phyloP scores from a whole-genome alignment of 768 basidiomycete species.

The Phanerochaete carnosa region DNA sequence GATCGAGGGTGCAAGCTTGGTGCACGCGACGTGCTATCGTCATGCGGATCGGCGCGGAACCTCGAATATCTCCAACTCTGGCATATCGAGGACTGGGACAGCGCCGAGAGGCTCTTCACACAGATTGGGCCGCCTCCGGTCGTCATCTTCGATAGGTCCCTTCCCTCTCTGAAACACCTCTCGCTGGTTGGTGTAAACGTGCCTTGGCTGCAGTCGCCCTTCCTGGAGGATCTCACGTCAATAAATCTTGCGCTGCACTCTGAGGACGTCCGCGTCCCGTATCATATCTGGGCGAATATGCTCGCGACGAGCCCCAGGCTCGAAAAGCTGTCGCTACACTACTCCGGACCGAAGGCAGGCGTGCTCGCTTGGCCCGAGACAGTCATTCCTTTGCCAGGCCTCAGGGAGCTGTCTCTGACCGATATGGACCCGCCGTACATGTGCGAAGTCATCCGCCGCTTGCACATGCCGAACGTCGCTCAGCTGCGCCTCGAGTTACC shows the following conservation, averaged over 20 bases:
- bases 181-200: constrained; percentile 67
- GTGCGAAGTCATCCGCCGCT: constrained; percentile 40
- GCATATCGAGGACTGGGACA: constrained; percentile 58
- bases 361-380: constrained; percentile 32
- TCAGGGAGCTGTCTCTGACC: constrained; percentile 46
- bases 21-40: constrained; percentile 47
- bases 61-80: constrained; percentile 62
- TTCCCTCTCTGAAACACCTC: constrained; percentile 51
- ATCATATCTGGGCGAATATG: constrained; percentile 51
- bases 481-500: constrained; percentile 48
- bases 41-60: constrained; percentile 50
- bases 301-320: constrained; percentile 47
- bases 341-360: constrained; percentile 48
- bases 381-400: constrained; percentile 27
- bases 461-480: constrained; percentile 43
- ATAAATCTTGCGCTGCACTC: constrained; percentile 61
- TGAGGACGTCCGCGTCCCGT: constrained; percentile 55
- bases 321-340: constrained; percentile 48
- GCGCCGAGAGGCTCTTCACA: constrained; percentile 46
- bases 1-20: constrained; percentile 55
- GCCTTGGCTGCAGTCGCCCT: constrained; percentile 56
- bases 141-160: constrained; percentile 47
- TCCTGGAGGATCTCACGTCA: constrained; percentile 44
- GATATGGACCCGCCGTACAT: constrained; percentile 58
- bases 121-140: constrained; percentile 61